Base-by-base conservation (phyloP, 768 basidiomycete genomes). In the Panaeolus cyanescens region DNA sequence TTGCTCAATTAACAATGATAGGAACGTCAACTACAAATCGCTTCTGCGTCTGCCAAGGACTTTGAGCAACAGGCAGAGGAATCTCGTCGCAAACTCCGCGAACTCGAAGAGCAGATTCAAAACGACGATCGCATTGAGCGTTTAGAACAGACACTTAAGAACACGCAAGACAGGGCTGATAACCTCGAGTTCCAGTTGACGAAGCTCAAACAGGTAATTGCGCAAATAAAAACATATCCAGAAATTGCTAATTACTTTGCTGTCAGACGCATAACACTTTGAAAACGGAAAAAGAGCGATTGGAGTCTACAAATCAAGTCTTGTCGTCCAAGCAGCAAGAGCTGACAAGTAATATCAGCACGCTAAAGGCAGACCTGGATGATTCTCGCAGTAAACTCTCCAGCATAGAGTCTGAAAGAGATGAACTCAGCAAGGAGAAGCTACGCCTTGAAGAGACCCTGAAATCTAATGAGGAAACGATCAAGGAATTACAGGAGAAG, bases 171-270 rank as follows among this genome's bases (percentile, higher is more conserved):
- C 67, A 88, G 89, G 58, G 89, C 89, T 4, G 92, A 91, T 61
- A 91, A 93, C 68, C 81, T 94, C 8, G 92, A 93, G 67, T 90
- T 92, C 67, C 91, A 91, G 68, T 77, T 95, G 19, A 86, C 88
- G 12, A 92, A 90, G 69, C 75, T 90, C 37, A 91, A 87, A 68
- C 92, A 93, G 85, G 92, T 87, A 63, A 19, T 54, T 25, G 34
- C 8, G 4, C 4, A 61, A 55, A 54, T 31, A 8, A 53, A 37
- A 55, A 13, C 45, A 15, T 28, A 22, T 33, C 33, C 28, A 4
- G 36, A 45, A 25, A 8, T 45, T 58, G 8, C 53, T 28, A 30
- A 45, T 36, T 45, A 22, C 55, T 62, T 40, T 17, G 32, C 5
- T 34, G n/a, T 32, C 34, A 93, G 92, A 74, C 79, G 6, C 82